Percentiles rank a stretch among this genome's conserved stretches.
phyloP scores from a whole-genome alignment of 768 basidiomycete species.

The Rhizopogon roseolus region DNA sequence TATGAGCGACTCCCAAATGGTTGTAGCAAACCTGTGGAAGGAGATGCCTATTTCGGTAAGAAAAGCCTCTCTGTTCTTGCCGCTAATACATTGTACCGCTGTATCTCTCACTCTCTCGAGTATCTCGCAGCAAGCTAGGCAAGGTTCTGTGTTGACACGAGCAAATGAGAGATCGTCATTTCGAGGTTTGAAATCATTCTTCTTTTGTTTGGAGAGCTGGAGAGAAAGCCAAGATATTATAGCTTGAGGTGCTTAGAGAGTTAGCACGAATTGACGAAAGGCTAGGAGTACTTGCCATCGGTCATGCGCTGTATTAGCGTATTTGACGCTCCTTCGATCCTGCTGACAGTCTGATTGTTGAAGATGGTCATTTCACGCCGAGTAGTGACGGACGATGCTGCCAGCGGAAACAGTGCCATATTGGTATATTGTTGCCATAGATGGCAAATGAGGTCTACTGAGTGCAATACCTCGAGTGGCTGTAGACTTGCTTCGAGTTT shows the following conservation, averaged over 20 bases:
- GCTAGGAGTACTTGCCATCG: constrained; percentile 54
- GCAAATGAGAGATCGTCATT: constrained; percentile 96
- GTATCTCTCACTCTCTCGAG: constrained; percentile 78
- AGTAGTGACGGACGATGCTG: constrained; percentile 78
- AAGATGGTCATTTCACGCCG: constrained; percentile 91
- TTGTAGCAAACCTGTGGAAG: constrained; percentile 70
- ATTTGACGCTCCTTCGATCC: constrained; percentile 83
- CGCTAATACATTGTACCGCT: constrained; percentile 73
- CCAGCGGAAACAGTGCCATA: constrained; percentile 84
- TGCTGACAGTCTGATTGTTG: constrained; percentile 82
- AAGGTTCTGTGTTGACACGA: constrained; percentile 92
- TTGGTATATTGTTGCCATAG: constrained; percentile 97
- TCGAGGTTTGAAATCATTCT: constrained; percentile 92
- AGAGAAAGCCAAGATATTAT: constrained; percentile 69
- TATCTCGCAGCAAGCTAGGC: constrained; percentile 76
- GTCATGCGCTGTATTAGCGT: constrained; percentile 72
- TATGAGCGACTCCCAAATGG: background rate
- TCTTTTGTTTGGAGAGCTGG: constrained; percentile 89
- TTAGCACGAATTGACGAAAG: background rate
- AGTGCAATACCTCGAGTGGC: constrained; percentile 56
- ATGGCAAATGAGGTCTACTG: constrained; percentile 85
- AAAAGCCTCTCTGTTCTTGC: constrained; percentile 91
- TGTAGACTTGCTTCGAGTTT: constrained; percentile 80
- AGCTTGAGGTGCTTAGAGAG: constrained; percentile 32
- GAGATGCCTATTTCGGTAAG: constrained; percentile 90